Conservation (phyloP, 2,329 filamentous ascomycete species). For the Endoconidiophora laricicola region DNA sequence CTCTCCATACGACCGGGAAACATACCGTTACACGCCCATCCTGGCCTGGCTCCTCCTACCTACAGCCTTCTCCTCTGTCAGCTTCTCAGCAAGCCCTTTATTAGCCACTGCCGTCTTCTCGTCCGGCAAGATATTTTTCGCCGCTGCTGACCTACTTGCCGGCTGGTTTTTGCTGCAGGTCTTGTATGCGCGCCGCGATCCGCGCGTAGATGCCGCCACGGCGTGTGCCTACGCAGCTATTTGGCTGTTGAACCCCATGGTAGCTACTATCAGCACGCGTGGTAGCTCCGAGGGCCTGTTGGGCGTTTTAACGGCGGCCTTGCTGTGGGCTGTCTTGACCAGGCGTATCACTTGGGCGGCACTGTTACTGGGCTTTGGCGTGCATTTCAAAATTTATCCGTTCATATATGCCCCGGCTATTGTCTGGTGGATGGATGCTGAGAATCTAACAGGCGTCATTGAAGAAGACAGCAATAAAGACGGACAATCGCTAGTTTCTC, state of each 20-base stretch:
- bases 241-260: conserved; percentile 96
- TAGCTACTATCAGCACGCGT: conserved; percentile 86
- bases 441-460: conserved; percentile 22
- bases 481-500: conserved; percentile 15
- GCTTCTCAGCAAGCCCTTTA: conserved; percentile 34
- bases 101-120: conserved; percentile 39
- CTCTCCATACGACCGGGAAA: conserved; percentile 67
- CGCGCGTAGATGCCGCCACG: conserved; percentile 28
- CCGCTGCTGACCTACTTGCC: conserved; percentile 63
- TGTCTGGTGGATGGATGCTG: conserved; percentile 60
- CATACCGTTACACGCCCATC: conserved; percentile 91
- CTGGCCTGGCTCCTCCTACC: conserved; percentile 83
- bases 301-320: conserved; percentile 63
- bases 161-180: conserved; percentile 31
- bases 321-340: conserved; percentile 67
- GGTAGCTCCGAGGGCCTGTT: conserved; percentile 87
- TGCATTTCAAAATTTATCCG: conserved; percentile 98
- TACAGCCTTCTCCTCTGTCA: conserved; percentile 40
- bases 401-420: conserved; percentile 83
- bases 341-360: conserved; percentile 50
- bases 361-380: conserved; percentile 58
- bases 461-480: background rate
- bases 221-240: conserved; percentile 68
- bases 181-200: conserved; percentile 22
- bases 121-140: conserved; percentile 78